phyloP scores from a whole-genome alignment of 257 asterid genomes.

The Forsythia viridissima region DNA sequence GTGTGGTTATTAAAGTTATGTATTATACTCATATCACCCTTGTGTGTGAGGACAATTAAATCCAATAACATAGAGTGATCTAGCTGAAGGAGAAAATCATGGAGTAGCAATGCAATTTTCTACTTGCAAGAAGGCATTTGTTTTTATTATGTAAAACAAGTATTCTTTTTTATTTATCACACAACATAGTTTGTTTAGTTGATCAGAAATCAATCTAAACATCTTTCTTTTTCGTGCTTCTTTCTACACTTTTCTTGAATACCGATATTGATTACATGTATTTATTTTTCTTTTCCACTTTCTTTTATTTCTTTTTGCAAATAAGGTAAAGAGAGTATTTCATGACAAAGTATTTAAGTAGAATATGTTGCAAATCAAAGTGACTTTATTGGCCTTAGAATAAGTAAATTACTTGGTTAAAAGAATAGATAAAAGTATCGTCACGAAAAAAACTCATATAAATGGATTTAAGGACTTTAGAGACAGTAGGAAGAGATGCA shows the following conservation, averaged over 20 bases:
- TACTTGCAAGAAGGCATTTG: not conserved
- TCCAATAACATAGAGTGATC: conserved; percentile 9
- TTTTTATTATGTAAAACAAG: not conserved
- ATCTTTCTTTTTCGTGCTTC: not conserved
- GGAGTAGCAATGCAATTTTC: not conserved
- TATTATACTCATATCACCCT: not conserved
- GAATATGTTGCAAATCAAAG: not conserved
- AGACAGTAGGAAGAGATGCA: conserved; percentile 67
- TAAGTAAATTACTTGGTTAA: not conserved
- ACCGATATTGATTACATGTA: not conserved
- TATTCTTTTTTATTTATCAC: not conserved
- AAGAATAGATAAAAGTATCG: conserved; percentile 14
- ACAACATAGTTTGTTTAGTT: not conserved
- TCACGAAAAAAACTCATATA: conserved; percentile 48
- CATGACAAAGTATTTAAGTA: not conserved
- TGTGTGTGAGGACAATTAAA: conserved; percentile 1
- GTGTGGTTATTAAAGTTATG: not conserved
- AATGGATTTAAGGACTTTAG: conserved; percentile 78
- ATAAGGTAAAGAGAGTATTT: not conserved
- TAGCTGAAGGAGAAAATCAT: conserved; percentile 2
- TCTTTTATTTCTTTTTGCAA: not conserved
- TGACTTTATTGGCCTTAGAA: not conserved
- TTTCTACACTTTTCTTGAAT: not conserved
- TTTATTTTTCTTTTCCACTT: not conserved
- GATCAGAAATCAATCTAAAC: not conserved